Percentiles rank a stretch among this genome's conserved stretches.
Evolutionary conservation across 768 basidiomycete genomes (phyloP).

Genomic region (Pholiota conissans): DNA sequence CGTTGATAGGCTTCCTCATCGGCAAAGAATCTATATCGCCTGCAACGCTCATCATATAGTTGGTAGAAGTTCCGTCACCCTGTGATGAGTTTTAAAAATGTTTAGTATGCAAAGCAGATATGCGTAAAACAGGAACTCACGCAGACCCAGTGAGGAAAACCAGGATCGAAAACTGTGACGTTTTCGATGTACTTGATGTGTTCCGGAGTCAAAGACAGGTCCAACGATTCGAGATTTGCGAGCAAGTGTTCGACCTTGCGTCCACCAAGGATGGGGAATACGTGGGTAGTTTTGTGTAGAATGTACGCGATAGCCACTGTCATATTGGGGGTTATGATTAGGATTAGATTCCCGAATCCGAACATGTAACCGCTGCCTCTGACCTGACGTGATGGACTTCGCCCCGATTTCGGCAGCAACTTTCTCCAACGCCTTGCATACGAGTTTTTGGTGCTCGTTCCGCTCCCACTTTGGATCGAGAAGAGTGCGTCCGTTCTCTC

Average conservation of each 20-base stretch:
- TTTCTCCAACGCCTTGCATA: background rate
- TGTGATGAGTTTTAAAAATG: background rate
- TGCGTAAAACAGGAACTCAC: background rate
- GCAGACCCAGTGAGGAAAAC: slow-evolving; percentile 34
- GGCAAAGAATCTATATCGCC: background rate
- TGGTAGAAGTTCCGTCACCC: background rate
- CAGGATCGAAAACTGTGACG: slow-evolving; percentile 39
- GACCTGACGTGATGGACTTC: background rate
- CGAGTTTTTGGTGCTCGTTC: background rate
- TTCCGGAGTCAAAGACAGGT: slow-evolving; percentile 36
- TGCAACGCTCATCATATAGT: background rate
- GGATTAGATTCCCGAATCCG: background rate
- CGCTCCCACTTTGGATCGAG: slow-evolving; percentile 10
- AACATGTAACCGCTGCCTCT: background rate
- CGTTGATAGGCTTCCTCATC: background rate
- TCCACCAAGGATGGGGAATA: background rate
- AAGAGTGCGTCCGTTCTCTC: slow-evolving; percentile 37
- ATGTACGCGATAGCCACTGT: background rate
- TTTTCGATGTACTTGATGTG: slow-evolving; percentile 47
- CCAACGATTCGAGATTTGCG: slow-evolving; percentile 48
- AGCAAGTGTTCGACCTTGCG: slow-evolving; percentile 50
- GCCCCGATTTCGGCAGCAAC: background rate
- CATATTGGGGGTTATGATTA: too few relatives aligned
- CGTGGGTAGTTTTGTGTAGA: background rate
- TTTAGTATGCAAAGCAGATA: too few relatives aligned